Base-by-base conservation (phyloP, 2,329 filamentous ascomycete species). In the Gremmenia infestans region DNA sequence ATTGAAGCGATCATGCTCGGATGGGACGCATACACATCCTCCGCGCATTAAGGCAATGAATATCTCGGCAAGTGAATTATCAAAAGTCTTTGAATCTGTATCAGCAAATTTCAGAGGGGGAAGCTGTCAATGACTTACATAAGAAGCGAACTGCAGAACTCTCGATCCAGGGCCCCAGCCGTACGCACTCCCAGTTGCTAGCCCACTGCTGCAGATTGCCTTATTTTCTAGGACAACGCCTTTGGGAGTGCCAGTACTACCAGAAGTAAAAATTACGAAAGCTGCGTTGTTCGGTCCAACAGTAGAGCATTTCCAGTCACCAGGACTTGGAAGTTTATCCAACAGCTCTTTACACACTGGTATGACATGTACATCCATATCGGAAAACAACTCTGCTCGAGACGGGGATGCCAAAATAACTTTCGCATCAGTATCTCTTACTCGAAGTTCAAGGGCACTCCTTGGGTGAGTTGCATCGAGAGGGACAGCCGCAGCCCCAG, bases 391-490 rank as follows among this genome's bases (percentile, higher is more conserved):
- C 5, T 45, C 23, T 25, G 50, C 49, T 14, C 49, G 40, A n/a
- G 35, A 28, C n/a, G 43, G 43, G 15, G 54, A 56, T 8, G 50
- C 32, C 7, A 56, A 19, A 25, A 56, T 37, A 9, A 56, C 19
- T 28, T 52, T 46, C 14, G 54, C 49, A 17, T 48, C 40, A 15
- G 46, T 48, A 35, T 52, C 50, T 15, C 36, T 35, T 19, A 56
- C 28, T 5, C 54, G 54, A 43, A 48, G 54, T 53, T 56, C 50
- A 12, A 56, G 42, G 12, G 54, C 50, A 11, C 19, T 52, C 32
- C 23, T 68, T 73, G 68, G 68, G 48, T 68, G 60, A 8, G 50
- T 62, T 6, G 68, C 61, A 56, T 71, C 65, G 7, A 71, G 45
- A 12, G 67, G 57, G 32, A 69, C 65, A 28, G 60, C 65, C 3